Conservation (phyloP, 257 asterid genomes). For the Vinca minor region DNA sequence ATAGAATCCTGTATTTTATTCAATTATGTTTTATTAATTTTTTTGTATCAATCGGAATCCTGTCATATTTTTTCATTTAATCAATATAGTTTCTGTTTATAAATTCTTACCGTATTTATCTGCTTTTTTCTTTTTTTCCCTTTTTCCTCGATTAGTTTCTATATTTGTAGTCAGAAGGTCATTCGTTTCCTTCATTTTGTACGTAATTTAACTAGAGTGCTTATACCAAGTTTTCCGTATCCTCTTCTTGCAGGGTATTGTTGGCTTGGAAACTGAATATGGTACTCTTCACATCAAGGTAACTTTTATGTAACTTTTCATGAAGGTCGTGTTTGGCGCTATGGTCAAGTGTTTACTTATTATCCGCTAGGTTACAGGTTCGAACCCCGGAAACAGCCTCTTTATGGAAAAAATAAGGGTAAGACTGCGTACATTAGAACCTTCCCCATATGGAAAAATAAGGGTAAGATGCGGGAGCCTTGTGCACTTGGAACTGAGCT, state of each 20-base stretch:
- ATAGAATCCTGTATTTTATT: not conserved
- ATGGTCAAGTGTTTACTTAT: no score
- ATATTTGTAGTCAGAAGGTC: not conserved
- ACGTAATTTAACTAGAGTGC: not conserved
- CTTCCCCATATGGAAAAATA: no score
- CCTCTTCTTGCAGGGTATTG: slow-evolving; percentile 56
- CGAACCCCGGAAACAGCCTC: no score
- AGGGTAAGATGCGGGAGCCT: no score
- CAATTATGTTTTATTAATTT: not conserved
- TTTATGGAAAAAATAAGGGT: no score
- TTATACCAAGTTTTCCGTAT: not conserved
- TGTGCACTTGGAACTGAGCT: no score
- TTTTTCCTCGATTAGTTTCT: not conserved
- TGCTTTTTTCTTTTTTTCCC: not conserved
- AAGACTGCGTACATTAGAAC: no score
- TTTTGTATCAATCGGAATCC: not conserved
- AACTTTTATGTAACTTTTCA: slow-evolving; percentile 9
- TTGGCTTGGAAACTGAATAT: slow-evolving; percentile 69
- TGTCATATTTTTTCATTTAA: not conserved
- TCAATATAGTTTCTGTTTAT: not conserved
- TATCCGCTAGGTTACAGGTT: no score
- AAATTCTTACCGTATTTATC: slow-evolving; percentile 1
- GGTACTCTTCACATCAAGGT: slow-evolving; percentile 90
- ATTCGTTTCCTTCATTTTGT: not conserved
- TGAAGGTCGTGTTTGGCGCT: no score